Evolutionary conservation across 345 rosid species (phyloP).

Genomic region (Moringa oleifera): DNA sequence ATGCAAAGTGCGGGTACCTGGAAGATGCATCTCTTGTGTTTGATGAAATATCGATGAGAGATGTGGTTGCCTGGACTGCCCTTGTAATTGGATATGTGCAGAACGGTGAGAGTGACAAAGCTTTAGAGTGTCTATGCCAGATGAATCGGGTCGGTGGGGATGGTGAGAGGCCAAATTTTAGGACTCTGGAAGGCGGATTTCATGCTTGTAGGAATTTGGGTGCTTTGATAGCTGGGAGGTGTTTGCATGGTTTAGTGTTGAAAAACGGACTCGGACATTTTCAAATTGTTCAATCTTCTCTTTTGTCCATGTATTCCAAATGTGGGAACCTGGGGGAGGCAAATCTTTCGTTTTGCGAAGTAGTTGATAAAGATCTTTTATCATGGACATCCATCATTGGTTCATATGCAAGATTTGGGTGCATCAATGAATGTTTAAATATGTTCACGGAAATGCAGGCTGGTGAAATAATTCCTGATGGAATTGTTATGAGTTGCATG

Average conservation of each 20-base stretch:
- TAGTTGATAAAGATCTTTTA: slow-evolving; percentile 45
- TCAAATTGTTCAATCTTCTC: slow-evolving; percentile 33
- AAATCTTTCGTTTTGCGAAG: slow-evolving; percentile 39
- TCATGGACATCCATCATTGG: slow-evolving; percentile 69
- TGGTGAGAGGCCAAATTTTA: slow-evolving; percentile 42
- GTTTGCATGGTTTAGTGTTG: slow-evolving; percentile 52
- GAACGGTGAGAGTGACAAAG: slow-evolving; percentile 52
- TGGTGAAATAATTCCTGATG: slow-evolving; percentile 38
- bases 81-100: slow-evolving; percentile 57
- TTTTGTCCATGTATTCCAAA: slow-evolving; percentile 50
- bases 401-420: slow-evolving; percentile 41
- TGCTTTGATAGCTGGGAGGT: slow-evolving; percentile 39
- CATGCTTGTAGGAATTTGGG: slow-evolving; percentile 57
- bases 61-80: slow-evolving; percentile 67
- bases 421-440: slow-evolving; percentile 33
- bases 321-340: slow-evolving; percentile 42
- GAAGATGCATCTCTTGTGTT: slow-evolving; percentile 40
- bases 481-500: slow-evolving; percentile 52
- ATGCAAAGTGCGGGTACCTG: slow-evolving; percentile 41
- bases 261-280: slow-evolving; percentile 46
- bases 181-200: slow-evolving; percentile 59
- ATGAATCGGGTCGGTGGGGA: slow-evolving; percentile 39
- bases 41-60: slow-evolving; percentile 55
- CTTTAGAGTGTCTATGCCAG: slow-evolving; percentile 39
- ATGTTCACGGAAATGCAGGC: slow-evolving; percentile 60